Evolutionary conservation across 306 rosid genomes (phyloP), one percentile per base, ranked within the genome.

Genomic region (Lathyrus oleraceus): DNA sequence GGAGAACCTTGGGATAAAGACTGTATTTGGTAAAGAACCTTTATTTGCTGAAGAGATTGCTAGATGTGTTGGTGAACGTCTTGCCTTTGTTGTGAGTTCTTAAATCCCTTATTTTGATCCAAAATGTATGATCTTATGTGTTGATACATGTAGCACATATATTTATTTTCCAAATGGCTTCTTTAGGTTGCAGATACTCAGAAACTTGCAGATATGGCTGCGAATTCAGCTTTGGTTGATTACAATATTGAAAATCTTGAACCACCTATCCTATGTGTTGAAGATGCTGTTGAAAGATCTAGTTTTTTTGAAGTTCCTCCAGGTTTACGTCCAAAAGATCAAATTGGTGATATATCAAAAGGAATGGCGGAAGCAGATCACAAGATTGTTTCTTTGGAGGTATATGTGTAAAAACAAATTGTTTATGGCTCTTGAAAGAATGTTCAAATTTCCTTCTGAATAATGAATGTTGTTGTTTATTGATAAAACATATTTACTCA

Each of bases 291-390:
- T 71, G 9, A 72, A 69, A 87, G 87, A 79, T 90, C 88, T 25
- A 86, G 90, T 75, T 59, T 88, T 73, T 72, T 86, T 58, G 77
- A 85, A 28, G 81, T 88, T 53, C 96, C 96, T 80, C 70, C 93
- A 28, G 71, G 23, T 65, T 10, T 88, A 10, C 5, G n/a, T 62
- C 96, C 93, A 8, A 63, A 70, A 10, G 51, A 72, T 43, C 88
- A 79, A 59, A 89, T 85, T 76, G 96, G 98, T 63, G 98, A 92
- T 72, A 38, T 79, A 74, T 81, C 87, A 20, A 82, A 85, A 81
- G 98, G 96, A 82, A 88, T 92, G 93, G 86, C 91, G 60, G 81
- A 84, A 79, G 96, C 98, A 62, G 93, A 90, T 73, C 88, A 70
- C 71, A 85, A 72, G 80, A 86, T 90, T 83, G 74, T 82, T 38